Base-by-base conservation (phyloP, 169 alveolate genomes). In the Babesia caballi region DNA sequence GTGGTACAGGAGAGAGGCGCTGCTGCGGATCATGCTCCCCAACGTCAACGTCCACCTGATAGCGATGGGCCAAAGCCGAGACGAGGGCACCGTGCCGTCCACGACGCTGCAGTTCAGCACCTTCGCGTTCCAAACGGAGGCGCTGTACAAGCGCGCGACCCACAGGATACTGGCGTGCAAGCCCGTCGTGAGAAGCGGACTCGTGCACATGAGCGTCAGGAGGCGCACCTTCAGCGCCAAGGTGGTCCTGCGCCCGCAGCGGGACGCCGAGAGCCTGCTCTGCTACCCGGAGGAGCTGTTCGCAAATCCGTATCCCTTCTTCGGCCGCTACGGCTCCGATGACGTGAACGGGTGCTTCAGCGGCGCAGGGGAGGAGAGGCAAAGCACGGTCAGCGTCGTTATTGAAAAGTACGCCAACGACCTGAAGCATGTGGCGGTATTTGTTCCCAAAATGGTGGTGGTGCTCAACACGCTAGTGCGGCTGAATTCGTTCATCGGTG, bases 141-240 rank as follows among this genome's bases (percentile, higher is more conserved):
- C 63, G 17, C 47, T 44, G 32, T 44, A 14, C 19, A 27, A 32
- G 12, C 58, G 73, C 30, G 44, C 61, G 14, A 35, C 73, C 9
- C 46, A 52, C 60, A 41, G 28, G 40, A 38, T 67, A 0, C 30
- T 49, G 78, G 54, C 49, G 7, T 67, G 46, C 33, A 67, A 67
- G 49, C 82, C 82, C 27, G 44, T 57, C 35, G 28, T 71, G 25
- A 25, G 75, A 6, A 36, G 12, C 14, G 82, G 74, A 0, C n/a
- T 23, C 15, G 63, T 71, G n/a, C 14, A 2, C 17, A 69, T 32
- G 42, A 27, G 17, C 21, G 59, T 38, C 40, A 2, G 46, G 40
- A 52, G 27, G 56, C 68, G 78, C 46, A 67, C 59, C 11, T 67
- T 67, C 57, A 67, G 78, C 30, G 78, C 78, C 19, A 67, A 35